Percentiles rank a stretch among this genome's conserved stretches.
Conservation (phyloP, 495 filamentous ascomycete species). For the Neurospora africana region DNA sequence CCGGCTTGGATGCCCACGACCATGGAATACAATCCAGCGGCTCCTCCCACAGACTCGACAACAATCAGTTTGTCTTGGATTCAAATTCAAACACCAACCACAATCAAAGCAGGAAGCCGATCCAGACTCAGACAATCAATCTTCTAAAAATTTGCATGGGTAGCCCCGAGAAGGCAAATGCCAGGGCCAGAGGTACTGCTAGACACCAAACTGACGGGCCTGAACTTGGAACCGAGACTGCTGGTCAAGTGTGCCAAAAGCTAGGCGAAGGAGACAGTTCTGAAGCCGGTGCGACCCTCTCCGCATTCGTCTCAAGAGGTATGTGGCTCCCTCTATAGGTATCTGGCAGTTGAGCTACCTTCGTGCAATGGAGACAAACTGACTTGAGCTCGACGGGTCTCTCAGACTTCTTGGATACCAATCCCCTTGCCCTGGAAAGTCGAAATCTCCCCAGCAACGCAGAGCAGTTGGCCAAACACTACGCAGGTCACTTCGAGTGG, state of each 20-base stretch:
- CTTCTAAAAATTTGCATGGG: neutral
- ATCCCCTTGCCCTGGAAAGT: conserved; percentile 24
- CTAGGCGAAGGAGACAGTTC: neutral
- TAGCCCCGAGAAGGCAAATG: neutral
- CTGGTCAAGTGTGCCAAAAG: neutral
- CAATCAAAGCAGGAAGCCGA: neutral
- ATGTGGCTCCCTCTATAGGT: too few relatives aligned
- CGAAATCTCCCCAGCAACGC: conserved; percentile 23
- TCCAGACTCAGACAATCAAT: neutral
- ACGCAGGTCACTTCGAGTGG: conserved; percentile 42
- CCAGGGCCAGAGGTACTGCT: neutral
- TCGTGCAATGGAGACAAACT: neutral
- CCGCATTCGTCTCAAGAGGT: neutral
- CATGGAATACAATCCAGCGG: conserved; percentile 1
- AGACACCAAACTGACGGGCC: neutral
- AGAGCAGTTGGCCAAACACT: conserved; percentile 37
- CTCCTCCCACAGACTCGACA: conserved; percentile 11
- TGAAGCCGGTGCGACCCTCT: neutral
- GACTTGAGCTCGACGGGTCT: neutral
- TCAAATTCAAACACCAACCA: neutral
- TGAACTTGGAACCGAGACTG: neutral
- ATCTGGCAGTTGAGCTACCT: neutral
- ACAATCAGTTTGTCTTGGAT: conserved; percentile 5
- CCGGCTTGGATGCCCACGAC: conserved; percentile 15
- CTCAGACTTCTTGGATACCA: conserved; percentile 5